Evolutionary conservation across 176 grass and related monocot species (phyloP).

Genomic region (Juncus inflexus): DNA sequence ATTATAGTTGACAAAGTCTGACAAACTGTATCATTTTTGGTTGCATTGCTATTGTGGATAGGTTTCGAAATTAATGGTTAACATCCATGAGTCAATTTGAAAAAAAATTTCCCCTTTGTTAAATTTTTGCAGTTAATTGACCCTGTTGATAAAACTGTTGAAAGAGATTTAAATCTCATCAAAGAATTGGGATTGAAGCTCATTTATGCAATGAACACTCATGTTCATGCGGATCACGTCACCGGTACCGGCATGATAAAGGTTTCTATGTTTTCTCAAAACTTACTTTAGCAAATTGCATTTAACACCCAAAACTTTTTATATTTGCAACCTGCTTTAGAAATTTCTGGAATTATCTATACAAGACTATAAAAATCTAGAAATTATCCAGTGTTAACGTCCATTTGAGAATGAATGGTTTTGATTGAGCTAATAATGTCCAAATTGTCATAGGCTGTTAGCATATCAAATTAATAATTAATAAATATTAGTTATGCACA

Average conservation of each 20-base stretch:
- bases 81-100: background rate
- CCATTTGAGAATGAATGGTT: no score
- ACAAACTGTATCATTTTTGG: background rate
- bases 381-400: no score
- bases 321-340: no score
- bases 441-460: no score
- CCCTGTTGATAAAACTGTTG: constrained; percentile 73
- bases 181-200: constrained; percentile 92
- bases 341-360: no score
- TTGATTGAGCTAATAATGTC: no score
- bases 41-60: background rate
- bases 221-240: constrained; percentile 94
- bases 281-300: no score
- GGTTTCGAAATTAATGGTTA: no score
- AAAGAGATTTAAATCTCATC: constrained; percentile 77
- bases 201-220: constrained; percentile 90
- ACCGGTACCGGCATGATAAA: constrained; percentile 91
- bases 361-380: no score
- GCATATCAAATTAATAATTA: no score
- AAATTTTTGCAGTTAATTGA: constrained; percentile 60
- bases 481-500: no score
- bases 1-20: background rate
- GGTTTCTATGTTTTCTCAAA: constrained; percentile 27
- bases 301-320: no score
- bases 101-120: constrained; percentile 9